These are phyloP conservation scores for Cyclaneusma minus DNA, from an alignment of 2,329 filamentous ascomycete species.

Conservation along the genomic window DNA sequence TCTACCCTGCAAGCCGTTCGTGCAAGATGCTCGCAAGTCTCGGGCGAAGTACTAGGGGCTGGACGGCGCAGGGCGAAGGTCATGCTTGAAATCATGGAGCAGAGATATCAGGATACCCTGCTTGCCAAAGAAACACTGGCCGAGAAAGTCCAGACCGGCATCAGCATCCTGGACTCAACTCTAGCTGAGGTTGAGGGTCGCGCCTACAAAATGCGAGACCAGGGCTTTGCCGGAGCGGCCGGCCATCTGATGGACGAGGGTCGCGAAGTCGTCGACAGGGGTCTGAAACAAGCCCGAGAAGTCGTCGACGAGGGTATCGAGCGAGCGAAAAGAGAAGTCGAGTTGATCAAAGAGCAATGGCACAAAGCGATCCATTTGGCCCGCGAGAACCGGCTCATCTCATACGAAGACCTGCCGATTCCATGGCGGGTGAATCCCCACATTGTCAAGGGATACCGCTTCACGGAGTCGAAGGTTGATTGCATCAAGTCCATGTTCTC, in stretches of 20 bases:
- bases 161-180: constrained; percentile 74
- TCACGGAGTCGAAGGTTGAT: constrained; percentile 79
- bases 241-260: constrained; percentile 63
- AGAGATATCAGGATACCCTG: constrained; percentile 72
- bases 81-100: constrained; percentile 84
- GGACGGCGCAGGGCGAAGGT: constrained; percentile 72
- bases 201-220: constrained; percentile 65
- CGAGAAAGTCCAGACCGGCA: constrained; percentile 78
- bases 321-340: constrained; percentile 66
- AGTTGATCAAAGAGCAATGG: constrained; percentile 71
- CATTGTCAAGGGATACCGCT: constrained; percentile 83
- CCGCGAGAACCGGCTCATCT: constrained; percentile 66
- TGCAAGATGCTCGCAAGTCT: constrained; percentile 76
- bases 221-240: constrained; percentile 59
- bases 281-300: constrained; percentile 56
- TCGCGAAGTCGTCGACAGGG: constrained; percentile 65
- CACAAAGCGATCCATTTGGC: constrained; percentile 62
- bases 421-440: constrained; percentile 95
- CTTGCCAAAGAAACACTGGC: constrained; percentile 74
- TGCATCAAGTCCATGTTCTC: constrained; percentile 74
- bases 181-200: constrained; percentile 72
- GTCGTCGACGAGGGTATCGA: constrained; percentile 72
- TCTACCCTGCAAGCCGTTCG: constrained; percentile 74
- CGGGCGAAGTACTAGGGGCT: constrained; percentile 77
- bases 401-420: constrained; percentile 76